A percentile compares a stretch with the other conserved stretches of the same genome.
Evolutionary conservation across 1,139 yeast species (phyloP).

Genomic region (Yamadazyma diospyri): DNA sequence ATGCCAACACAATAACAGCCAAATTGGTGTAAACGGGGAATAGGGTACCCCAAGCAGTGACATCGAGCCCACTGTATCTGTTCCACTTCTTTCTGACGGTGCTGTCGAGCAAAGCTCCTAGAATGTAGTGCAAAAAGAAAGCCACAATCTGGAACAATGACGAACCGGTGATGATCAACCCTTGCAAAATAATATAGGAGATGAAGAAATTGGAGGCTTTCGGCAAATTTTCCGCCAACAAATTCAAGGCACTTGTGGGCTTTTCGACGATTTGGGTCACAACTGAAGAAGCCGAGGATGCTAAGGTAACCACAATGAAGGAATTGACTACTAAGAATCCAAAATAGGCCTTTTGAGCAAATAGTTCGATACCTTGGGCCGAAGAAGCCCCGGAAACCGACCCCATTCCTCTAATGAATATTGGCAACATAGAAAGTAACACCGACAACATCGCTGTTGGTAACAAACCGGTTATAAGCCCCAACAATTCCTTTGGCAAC

Average conservation of each 20-base stretch:
- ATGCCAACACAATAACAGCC: slow-evolving; percentile 75
- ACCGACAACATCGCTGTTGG: slow-evolving; percentile 67
- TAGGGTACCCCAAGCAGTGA: slow-evolving; percentile 81
- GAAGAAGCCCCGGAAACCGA: slow-evolving; percentile 65
- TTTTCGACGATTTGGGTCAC: slow-evolving; percentile 62
- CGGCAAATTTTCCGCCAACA: slow-evolving; percentile 76
- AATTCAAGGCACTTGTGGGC: slow-evolving; percentile 64
- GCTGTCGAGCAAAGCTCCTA: slow-evolving; percentile 67
- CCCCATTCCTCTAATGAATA: slow-evolving; percentile 71
- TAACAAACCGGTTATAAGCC: slow-evolving; percentile 70
- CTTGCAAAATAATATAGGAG: slow-evolving; percentile 72
- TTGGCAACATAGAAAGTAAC: slow-evolving; percentile 75
- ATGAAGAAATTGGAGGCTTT: slow-evolving; percentile 85
- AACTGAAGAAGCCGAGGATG: slow-evolving; percentile 73
- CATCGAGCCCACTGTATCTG: slow-evolving; percentile 60
- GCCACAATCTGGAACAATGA: slow-evolving; percentile 74
- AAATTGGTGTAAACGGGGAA: slow-evolving; percentile 84
- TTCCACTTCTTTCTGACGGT: slow-evolving; percentile 87
- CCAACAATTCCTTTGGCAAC: slow-evolving; percentile 56
- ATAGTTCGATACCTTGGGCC: slow-evolving; percentile 59
- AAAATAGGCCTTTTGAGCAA: slow-evolving; percentile 73
- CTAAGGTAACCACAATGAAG: slow-evolving; percentile 63
- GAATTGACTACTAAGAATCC: slow-evolving; percentile 69
- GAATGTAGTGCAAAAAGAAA: slow-evolving; percentile 62
- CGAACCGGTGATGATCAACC: slow-evolving; percentile 78